Conservation (phyloP, 306 rosid genomes). For the Malus asiatica region DNA sequence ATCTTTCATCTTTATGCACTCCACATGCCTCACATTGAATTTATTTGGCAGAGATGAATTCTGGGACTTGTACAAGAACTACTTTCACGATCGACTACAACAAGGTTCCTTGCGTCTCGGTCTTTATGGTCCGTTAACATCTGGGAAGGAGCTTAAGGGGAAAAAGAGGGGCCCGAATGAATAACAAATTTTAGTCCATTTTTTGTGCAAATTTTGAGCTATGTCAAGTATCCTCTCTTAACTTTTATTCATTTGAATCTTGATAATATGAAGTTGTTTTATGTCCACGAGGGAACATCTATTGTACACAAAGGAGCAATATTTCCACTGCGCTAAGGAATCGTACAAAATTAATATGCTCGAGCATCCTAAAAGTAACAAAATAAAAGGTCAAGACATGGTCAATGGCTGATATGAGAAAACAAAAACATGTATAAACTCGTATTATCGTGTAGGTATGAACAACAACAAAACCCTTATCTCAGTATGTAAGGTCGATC, state of each 20-base stretch:
- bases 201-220: conserved; percentile 10
- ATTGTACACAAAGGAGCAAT: no score
- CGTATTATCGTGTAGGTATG: conserved; percentile 91
- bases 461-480: conserved; percentile 2
- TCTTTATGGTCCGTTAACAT: conserved; percentile 51
- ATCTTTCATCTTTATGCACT: neutral
- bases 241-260: no score
- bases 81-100: conserved; percentile 50
- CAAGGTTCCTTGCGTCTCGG: conserved; percentile 51
- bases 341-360: no score
- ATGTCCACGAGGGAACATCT: no score
- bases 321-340: no score
- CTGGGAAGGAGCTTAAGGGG: conserved; percentile 26
- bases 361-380: conserved; percentile 30
- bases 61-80: conserved; percentile 75
- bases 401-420: conserved; percentile 3
- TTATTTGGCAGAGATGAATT: conserved; percentile 73
- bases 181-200: neutral
- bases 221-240: neutral
- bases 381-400: conserved; percentile 5
- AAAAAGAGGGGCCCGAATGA: conserved; percentile 23
- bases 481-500: no score
- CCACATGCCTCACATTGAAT: neutral
- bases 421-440: conserved; percentile 5
- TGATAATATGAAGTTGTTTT: no score